Conservation (phyloP, 495 filamentous ascomycete species). For the Penicillium atrosanguineum region DNA sequence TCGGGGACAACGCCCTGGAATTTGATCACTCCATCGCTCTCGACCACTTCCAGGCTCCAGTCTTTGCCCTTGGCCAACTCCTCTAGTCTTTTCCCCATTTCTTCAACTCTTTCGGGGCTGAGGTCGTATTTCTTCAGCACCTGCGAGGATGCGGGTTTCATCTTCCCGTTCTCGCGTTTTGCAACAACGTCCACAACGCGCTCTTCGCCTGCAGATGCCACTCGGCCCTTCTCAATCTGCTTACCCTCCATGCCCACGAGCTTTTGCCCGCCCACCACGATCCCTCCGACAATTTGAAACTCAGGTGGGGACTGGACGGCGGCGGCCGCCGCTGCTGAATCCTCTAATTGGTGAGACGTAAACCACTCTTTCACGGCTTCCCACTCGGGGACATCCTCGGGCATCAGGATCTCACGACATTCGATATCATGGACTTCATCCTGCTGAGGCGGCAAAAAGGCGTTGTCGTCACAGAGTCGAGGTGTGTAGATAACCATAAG, state of each 20-base stretch:
- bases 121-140: constrained; percentile 68
- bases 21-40: constrained; percentile 49
- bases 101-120: constrained; percentile 64
- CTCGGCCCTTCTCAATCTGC: constrained; percentile 51
- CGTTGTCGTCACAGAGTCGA: constrained; percentile 86
- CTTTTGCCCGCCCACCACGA: constrained; percentile 56
- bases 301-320: constrained; percentile 9
- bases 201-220: constrained; percentile 38
- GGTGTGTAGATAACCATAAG: constrained; percentile 94
- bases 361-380: constrained; percentile 49
- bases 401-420: constrained; percentile 67
- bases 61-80: constrained; percentile 41
- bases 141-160: constrained; percentile 52
- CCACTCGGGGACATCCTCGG: constrained; percentile 59
- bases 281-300: constrained; percentile 55
- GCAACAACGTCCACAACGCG: constrained; percentile 49
- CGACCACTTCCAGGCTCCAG: constrained; percentile 49
- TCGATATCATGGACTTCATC: constrained; percentile 74
- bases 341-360: constrained; percentile 34
- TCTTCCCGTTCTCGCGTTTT: constrained; percentile 55
- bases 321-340: constrained; percentile 28
- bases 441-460: constrained; percentile 83
- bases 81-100: constrained; percentile 55
- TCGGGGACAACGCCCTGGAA: constrained; percentile 39
- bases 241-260: constrained; percentile 56